Evolutionary conservation across 257 asterid genomes (phyloP).

Genomic region (Przewalskia tangutica): DNA sequence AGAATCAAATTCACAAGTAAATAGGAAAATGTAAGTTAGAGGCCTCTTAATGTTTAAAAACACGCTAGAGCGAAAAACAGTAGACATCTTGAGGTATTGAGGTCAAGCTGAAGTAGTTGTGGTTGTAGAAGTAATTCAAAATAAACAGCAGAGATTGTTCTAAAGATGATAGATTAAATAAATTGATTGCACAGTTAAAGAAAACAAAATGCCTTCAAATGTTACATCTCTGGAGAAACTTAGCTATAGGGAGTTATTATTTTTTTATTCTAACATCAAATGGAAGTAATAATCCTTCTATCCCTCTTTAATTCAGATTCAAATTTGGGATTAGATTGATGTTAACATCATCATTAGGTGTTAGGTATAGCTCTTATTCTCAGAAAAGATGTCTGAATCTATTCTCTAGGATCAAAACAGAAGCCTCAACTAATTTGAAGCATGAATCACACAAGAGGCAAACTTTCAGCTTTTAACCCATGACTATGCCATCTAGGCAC

Average conservation of each 20-base stretch:
- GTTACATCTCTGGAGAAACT: background rate
- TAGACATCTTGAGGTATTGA: background rate
- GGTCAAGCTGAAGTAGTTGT: background rate
- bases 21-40: slow-evolving; percentile 9
- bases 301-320: background rate
- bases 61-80: background rate
- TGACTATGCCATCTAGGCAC: background rate
- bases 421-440: slow-evolving; percentile 2
- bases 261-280: background rate
- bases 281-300: background rate
- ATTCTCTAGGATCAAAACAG: background rate
- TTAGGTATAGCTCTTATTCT: background rate
- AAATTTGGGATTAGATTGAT: background rate
- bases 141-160: background rate
- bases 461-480: background rate
- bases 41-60: background rate
- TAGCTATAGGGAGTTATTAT: background rate
- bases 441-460: background rate
- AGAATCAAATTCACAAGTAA: slow-evolving; percentile 2
- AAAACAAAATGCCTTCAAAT: background rate
- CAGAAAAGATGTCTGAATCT: background rate
- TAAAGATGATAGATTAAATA: background rate
- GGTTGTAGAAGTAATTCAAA: background rate
- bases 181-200: background rate
- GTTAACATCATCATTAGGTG: background rate